Evolutionary conservation across 1,139 yeast genomes (phyloP).

Genomic region (Diutina sp.): DNA sequence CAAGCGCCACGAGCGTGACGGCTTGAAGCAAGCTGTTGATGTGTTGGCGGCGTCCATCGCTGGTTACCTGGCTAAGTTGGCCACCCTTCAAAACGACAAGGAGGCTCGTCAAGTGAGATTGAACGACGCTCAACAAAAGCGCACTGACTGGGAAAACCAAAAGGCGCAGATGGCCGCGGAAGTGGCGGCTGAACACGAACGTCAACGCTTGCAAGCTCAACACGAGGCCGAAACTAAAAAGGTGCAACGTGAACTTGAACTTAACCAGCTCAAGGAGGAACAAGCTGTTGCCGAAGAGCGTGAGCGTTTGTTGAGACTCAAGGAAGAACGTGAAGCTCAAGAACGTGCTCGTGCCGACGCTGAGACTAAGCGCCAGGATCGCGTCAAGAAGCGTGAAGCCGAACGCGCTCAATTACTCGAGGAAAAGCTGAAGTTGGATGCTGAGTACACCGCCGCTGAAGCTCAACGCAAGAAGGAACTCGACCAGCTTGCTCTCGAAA

Average conservation of each 20-base stretch:
- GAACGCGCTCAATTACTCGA: slow-evolving; percentile 20
- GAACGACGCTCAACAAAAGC: slow-evolving; percentile 9
- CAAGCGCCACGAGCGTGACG: slow-evolving; percentile 24
- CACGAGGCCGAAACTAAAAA: slow-evolving; percentile 35
- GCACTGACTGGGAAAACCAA: slow-evolving; percentile 17
- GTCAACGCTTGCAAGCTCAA: slow-evolving; percentile 32
- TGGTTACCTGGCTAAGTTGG: slow-evolving; percentile 32
- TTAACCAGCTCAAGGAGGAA: slow-evolving; percentile 8
- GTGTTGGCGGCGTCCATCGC: slow-evolving; percentile 28
- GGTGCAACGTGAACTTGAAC: slow-evolving; percentile 33
- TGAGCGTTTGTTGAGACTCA: slow-evolving; percentile 10
- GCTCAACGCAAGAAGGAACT: neutral
- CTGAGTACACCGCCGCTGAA: slow-evolving; percentile 14
- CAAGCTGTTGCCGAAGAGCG: slow-evolving; percentile 19
- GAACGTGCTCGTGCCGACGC: slow-evolving; percentile 17
- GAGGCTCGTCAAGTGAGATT: slow-evolving; percentile 24
- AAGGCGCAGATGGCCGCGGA: slow-evolving; percentile 25
- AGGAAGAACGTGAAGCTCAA: slow-evolving; percentile 15
- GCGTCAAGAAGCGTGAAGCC: slow-evolving; percentile 13
- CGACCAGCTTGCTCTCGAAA: neutral
- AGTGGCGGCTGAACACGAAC: slow-evolving; percentile 28
- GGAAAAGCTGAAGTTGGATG: slow-evolving; percentile 8
- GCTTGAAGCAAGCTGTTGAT: slow-evolving; percentile 31
- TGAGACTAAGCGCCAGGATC: slow-evolving; percentile 10
- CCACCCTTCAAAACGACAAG: slow-evolving; percentile 26